Evolutionary conservation across 1,284 basidiomycete genomes (phyloP), one percentile per base, ranked within the genome.

Genomic region (Takashimella tepidaria): DNA sequence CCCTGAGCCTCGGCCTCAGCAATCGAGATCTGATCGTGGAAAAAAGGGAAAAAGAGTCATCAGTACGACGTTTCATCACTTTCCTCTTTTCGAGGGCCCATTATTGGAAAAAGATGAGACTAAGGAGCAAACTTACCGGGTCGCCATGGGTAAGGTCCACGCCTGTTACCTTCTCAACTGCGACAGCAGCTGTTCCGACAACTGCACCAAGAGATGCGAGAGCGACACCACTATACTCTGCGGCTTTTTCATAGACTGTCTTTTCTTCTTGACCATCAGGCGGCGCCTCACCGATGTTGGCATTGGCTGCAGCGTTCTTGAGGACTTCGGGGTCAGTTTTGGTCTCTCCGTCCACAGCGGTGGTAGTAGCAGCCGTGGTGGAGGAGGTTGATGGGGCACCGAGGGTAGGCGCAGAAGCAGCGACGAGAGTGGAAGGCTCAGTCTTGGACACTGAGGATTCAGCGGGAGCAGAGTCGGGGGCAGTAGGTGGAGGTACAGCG

Each of bases 1-100:
- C 73, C 74, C 31, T 64, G 53, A 10, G 64, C 62, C 53, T 68
- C 62, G 23, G 74, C 74, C 51, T 75, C 72, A 23, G 68, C 66
- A 47, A 76, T 61, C 11, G 68, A 57, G 51, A 68, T 59, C 59
- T 63, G 53, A 6, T 6, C 24, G 12, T 22, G 11, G 49, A 37
- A 41, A 37, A 41, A 37, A 20, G 23, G 16, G 21, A 10, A 20
- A n/a, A n/a, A n/a, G n/a, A n/a, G n/a, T n/a, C n/a, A 31, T 47
- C 45, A 47, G 45, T 25, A 45, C 43, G 43, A 45, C 12, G 13
- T 10, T 22, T n/a, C 12, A 10, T 10, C 12, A n/a, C n/a, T n/a
- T n/a, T n/a, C n/a, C n/a, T n/a, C n/a, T n/a, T n/a, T n/a, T n/a
- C n/a, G n/a, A n/a, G n/a, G n/a, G n/a, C n/a, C n/a, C n/a, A n/a